Evolutionary conservation across 805 yeast species (phyloP), one percentile per base, ranked within the genome.

Genomic region (Limtongia smithiae): DNA sequence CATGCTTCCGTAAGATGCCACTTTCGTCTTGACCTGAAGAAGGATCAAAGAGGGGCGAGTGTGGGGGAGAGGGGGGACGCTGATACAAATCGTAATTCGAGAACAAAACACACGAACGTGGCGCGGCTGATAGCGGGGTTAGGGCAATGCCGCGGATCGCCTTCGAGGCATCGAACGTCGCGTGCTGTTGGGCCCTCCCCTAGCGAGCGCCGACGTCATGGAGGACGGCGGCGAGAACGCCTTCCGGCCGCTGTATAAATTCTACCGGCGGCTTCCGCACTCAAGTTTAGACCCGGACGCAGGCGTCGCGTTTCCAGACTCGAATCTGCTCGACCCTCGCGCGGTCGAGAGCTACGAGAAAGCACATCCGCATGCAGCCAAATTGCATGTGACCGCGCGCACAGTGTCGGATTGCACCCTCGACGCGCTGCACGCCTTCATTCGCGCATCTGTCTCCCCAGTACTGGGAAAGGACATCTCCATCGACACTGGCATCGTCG

Each of bases 201-300:
- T 12, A 28, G 31, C 11, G 8, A 8, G 8, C 31, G 31, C 12
- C 12, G 31, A 28, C 35, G 9, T 25, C 28, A 25, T 25, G 28
- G 28, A 25, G 9, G 28, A n/a, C n/a, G n/a, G n/a, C n/a, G n/a
- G 28, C 28, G 28, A 25, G 28, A 52, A 53, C 21, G 52, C 48
- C 12, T 54, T 54, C 42, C 39, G 30, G 33, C 55, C 55, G 28
- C 39, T 54, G 41, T 54, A 51, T 33, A 54, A 50, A 35, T 40
- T 39, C 20, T 54, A 54, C 34, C 34, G 53, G 28, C 49, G 35
- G 17, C 25, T 54, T 35, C 30, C 50, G 15, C 34, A 41, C 20
- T 46, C 32, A 18, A 32, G 18, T 8, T 46, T 54, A 15, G 43
- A 42, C 38, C 5, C 25, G 28, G 28, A 30, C 39, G 28, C 32